Base-by-base conservation (phyloP, 1,139 yeast genomes). In the Magnusiomyces ingens region DNA sequence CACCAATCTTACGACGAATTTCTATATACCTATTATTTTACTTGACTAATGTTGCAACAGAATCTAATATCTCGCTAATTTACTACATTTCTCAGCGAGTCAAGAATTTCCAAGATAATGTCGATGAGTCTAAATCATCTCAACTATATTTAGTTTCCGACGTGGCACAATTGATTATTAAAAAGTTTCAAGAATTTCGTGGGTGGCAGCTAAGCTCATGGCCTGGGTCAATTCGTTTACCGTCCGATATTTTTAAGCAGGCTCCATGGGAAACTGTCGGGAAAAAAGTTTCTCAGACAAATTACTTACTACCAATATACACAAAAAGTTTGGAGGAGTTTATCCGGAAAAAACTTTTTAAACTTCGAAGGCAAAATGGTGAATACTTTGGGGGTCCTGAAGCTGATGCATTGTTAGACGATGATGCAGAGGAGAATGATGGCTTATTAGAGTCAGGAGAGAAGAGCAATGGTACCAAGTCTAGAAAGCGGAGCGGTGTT, bases 71-170 rank as follows among this genome's bases (percentile, higher is more conserved):
- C 32, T 84, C 94, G 1, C 69, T 89, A 57, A 65, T 90, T 5
- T 89, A 82, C 64, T 89, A 90, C 65, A 72, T 88, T 52, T 82
- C 94, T 0, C 86, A 88, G 58, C 75, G 95, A 50, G 78, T 89
- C 32, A 90, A 89, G 65, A 95, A 89, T 64, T 86, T 84, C 61
- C 74, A 82, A 55, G 96, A 88, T 69, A 64, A 64, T 1, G 60
- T 76, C n/a, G 71, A 71, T 29, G 69, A 74, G 13, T 59, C 62
- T 1, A 53, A 46, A 63, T 66, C 35, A 65, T 66, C 17, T 53
- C 73, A 78, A 46, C 70, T 89, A 42, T 89, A 88, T 64, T 66
- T 82, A 49, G 72, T 87, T 11, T 79, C 96, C 0, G 97, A 90
- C 62, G 67, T 89, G 48, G 75, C 90, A 0, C 95, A 87, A 66